A percentile compares a stretch with the other conserved stretches of the same genome.
phyloP scores from a whole-genome alignment of 352 stramenopile genomes.

The Blastocystis sp. region DNA sequence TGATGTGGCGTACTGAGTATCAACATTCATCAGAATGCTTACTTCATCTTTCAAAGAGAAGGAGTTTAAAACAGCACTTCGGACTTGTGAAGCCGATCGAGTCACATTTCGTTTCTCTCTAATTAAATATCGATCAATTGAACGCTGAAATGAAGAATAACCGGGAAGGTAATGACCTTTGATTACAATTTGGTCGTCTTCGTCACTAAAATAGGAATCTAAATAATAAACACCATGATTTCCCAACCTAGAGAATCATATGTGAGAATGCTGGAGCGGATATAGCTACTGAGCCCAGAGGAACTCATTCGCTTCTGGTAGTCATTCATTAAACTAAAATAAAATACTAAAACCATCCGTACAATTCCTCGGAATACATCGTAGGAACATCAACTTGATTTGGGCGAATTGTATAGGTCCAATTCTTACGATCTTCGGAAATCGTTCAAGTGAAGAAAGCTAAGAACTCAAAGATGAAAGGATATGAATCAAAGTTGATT shows the following conservation, averaged over 20 bases:
- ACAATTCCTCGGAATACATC: conserved; percentile 62
- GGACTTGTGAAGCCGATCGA: background rate
- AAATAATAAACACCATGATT: background rate
- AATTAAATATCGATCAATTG: conserved; percentile 38
- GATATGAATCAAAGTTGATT: conserved; percentile 65
- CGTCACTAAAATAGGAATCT: background rate
- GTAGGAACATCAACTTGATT: conserved; percentile 50
- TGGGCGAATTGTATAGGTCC: conserved; percentile 57
- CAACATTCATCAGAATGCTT: background rate
- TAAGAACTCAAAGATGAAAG: background rate
- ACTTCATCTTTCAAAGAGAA: conserved; percentile 25
- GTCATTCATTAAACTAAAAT: conserved; percentile 63
- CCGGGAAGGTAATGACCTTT: conserved; percentile 6
- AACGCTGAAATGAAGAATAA: conserved; percentile 12
- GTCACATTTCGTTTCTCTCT: background rate
- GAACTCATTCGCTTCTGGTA: conserved; percentile 45
- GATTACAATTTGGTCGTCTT: background rate
- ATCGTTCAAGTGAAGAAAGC: background rate
- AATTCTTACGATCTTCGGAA: conserved; percentile 27
- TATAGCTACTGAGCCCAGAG: background rate
- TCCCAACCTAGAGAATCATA: background rate
- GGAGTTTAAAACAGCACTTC: background rate
- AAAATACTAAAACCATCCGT: background rate
- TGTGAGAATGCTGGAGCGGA: background rate
- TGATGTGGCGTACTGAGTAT: background rate